Percentiles rank a stretch among this genome's conserved stretches.
Conservation (phyloP, 345 rosid species). For the Boechera retrofracta region DNA sequence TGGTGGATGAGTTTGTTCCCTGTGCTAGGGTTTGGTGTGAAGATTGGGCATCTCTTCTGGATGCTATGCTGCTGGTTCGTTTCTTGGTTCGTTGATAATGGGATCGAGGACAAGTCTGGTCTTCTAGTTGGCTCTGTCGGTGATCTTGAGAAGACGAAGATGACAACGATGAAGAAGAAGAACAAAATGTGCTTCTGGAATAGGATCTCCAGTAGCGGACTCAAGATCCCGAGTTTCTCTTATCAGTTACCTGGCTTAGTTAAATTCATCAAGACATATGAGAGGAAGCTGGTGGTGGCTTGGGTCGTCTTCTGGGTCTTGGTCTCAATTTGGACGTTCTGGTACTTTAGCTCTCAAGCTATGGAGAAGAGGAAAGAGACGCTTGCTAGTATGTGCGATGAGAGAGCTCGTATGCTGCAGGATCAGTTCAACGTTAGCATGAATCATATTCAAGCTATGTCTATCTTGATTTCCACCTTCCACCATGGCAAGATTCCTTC, state of each 20-base stretch:
- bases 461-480: constrained; percentile 90
- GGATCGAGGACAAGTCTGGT: constrained; percentile 54
- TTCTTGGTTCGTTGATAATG: constrained; percentile 67
- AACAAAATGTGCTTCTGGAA: constrained; percentile 64
- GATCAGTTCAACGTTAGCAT: constrained; percentile 98
- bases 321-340: constrained; percentile 59
- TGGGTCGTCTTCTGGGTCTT: constrained; percentile 70
- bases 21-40: constrained; percentile 78
- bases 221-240: constrained; percentile 64
- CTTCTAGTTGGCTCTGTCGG: constrained; percentile 62
- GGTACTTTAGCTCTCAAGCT: constrained; percentile 71
- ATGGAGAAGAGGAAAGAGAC: constrained; percentile 82
- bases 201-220: constrained; percentile 23
- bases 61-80: constrained; percentile 83
- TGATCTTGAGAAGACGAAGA: constrained; percentile 42
- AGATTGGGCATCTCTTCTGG: constrained; percentile 85
- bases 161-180: constrained; percentile 46
- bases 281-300: constrained; percentile 61
- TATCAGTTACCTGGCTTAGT: constrained; percentile 65
- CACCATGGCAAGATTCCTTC: constrained; percentile 93
- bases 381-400: constrained; percentile 89
- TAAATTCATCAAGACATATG: constrained; percentile 59
- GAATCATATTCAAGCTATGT: constrained; percentile 98
- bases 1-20: constrained; percentile 80
- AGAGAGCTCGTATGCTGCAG: constrained; percentile 96